Evolutionary conservation across 768 basidiomycete species (phyloP).

Genomic region (Boletus vermiculosoides): DNA sequence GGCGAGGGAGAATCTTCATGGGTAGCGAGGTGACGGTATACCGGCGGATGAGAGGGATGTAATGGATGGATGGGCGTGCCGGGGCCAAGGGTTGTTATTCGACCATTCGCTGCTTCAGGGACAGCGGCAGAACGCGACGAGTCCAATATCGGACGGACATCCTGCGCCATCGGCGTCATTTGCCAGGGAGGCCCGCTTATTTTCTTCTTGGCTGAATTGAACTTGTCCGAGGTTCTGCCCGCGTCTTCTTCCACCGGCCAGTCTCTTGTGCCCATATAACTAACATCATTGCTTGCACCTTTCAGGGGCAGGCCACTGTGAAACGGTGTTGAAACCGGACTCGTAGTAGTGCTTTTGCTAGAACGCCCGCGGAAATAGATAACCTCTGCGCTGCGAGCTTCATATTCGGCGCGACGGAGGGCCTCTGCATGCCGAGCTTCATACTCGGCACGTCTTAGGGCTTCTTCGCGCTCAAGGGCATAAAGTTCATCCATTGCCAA

Average conservation of each 20-base stretch:
- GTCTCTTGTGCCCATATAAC: constrained; percentile 43
- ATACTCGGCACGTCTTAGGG: constrained; percentile 81
- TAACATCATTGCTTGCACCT: constrained; percentile 35
- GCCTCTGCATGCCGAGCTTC: constrained; percentile 74
- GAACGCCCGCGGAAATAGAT: constrained; percentile 38
- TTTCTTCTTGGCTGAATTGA: constrained; percentile 40
- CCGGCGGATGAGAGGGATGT: constrained; percentile 34
- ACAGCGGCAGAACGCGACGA: constrained; percentile 16
- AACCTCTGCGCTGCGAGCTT: constrained; percentile 49
- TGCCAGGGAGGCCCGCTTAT: constrained; percentile 59
- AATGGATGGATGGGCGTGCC: constrained; percentile 40
- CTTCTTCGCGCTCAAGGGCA: constrained; percentile 84
- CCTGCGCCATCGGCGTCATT: constrained; percentile 43
- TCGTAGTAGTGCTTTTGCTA: constrained; percentile 68
- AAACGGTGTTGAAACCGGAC: constrained; percentile 52
- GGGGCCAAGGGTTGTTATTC: constrained; percentile 21
- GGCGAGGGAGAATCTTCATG: constrained; percentile 70
- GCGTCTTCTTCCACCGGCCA: constrained; percentile 29
- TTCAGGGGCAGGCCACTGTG: constrained; percentile 26
- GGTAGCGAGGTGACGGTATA: constrained; percentile 34
- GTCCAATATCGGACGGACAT: constrained; percentile 25
- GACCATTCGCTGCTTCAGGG: constrained; percentile 18
- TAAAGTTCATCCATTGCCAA: constrained; percentile 88
- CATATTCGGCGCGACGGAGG: constrained; percentile 62
- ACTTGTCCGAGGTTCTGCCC: constrained; percentile 25